phyloP scores from a whole-genome alignment of 2,329 filamentous ascomycete genomes.

The Thermothelomyces thermophilus region DNA sequence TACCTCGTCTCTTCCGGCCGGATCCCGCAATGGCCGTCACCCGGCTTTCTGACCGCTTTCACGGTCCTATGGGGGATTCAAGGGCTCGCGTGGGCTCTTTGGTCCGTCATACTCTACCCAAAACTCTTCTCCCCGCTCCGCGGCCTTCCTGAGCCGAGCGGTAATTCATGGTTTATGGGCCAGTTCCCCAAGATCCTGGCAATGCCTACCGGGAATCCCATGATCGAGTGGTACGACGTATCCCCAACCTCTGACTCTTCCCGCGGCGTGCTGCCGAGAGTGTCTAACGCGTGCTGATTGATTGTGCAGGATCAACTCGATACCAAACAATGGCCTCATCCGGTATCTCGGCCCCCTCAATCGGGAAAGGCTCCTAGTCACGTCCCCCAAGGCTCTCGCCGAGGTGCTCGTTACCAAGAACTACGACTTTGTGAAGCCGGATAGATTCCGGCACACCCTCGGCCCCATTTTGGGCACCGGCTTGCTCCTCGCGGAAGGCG shows the following conservation, averaged over 20 bases:
- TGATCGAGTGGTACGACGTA: slow-evolving; percentile 40
- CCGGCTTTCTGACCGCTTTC: slow-evolving; percentile 32
- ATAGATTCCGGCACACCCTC: slow-evolving; percentile 46
- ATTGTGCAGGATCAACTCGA: slow-evolving; percentile 48
- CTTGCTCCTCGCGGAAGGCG: slow-evolving; percentile 77
- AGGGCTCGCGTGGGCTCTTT: slow-evolving; percentile 34
- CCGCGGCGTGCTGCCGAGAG: neutral
- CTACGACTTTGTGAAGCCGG: slow-evolving; percentile 64
- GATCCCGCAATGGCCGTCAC: slow-evolving; percentile 28
- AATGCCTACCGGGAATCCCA: slow-evolving; percentile 38
- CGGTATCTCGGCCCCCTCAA: slow-evolving; percentile 59
- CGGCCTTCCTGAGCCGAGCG: slow-evolving; percentile 39
- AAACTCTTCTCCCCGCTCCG: slow-evolving; percentile 44
- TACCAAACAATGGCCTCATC: slow-evolving; percentile 64
- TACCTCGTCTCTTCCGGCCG: slow-evolving; percentile 29
- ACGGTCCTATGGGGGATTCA: slow-evolving; percentile 32
- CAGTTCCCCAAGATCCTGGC: slow-evolving; percentile 37
- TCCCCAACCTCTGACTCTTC: neutral
- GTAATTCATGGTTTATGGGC: slow-evolving; percentile 42
- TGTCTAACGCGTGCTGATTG: neutral
- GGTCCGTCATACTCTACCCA: slow-evolving; percentile 42
- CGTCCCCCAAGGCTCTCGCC: slow-evolving; percentile 56
- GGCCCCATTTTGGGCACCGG: slow-evolving; percentile 62
- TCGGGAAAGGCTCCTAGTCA: slow-evolving; percentile 54
- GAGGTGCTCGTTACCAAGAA: slow-evolving; percentile 63